Percentiles rank a stretch among this genome's conserved stretches.
These are phyloP conservation scores for Carex cristatella DNA, from an alignment of 176 grass and related monocot genomes.

Conservation along the genomic window DNA sequence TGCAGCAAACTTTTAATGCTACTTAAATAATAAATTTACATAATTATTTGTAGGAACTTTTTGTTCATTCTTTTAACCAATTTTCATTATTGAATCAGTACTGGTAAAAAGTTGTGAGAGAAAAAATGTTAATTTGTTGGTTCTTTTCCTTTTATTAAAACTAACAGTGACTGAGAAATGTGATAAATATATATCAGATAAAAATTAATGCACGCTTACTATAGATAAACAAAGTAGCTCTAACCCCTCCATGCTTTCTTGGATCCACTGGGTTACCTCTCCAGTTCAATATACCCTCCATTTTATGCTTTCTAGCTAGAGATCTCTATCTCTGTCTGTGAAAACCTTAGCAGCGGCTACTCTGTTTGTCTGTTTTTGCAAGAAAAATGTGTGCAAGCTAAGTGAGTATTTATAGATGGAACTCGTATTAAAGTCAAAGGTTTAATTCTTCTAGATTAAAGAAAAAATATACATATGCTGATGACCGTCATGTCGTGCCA, in stretches of 20 bases:
- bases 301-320: neutral
- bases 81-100: neutral
- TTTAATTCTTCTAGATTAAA: neutral
- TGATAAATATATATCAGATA: neutral
- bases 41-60: neutral
- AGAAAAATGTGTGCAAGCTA: neutral
- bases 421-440: neutral
- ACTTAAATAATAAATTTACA: neutral
- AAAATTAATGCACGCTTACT: constrained; percentile 33
- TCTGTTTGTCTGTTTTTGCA: neutral
- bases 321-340: neutral
- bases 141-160: too few relatives aligned
- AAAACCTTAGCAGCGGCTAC: neutral
- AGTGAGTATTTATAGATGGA: neutral
- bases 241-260: constrained; percentile 55
- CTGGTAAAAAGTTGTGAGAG: neutral
- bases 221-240: constrained; percentile 49
- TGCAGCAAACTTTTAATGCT: neutral
- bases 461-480: too few relatives aligned
- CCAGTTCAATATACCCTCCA: constrained; percentile 46
- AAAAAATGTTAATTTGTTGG: too few relatives aligned
- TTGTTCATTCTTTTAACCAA: neutral
- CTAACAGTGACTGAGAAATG: too few relatives aligned
- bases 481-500: too few relatives aligned
- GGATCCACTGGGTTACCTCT: constrained; percentile 42